Base-by-base conservation (phyloP, 495 filamentous ascomycete species). In the Umbilicaria muhlenbergii region DNA sequence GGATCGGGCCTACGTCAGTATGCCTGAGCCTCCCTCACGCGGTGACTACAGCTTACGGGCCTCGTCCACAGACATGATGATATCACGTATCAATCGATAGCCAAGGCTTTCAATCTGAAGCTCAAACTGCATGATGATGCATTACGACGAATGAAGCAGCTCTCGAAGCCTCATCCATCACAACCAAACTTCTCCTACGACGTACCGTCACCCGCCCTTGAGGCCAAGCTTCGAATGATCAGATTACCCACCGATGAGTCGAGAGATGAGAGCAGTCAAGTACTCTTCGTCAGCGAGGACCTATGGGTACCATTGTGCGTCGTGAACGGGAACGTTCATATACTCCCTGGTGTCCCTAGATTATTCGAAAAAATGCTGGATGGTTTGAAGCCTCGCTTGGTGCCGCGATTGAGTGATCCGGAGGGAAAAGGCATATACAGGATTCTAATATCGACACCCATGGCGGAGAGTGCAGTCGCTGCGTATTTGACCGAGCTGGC, bases 71-170 rank as follows among this genome's bases (percentile, higher is more conserved):
- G 81, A 43, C 91, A 96, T 64, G 91, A 98, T 55, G 91, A 98
- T 55, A 96, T 98, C 49, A 96, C 91, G 33, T 98, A 98, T 68
- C 64, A 78, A 53, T 88, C 88, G 17, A 88, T 98, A 53, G 91
- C 85, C 34, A 84, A 86, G 49, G 91, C 87, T 17, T 98, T 94
- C 59, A 58, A 62, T 33, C 69, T 94, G 2, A 73, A 78, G 11
- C 69, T 96, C 0, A 68, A 75, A 44, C 68, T 94, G 13, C 85
- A 98, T 65, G 49, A 81, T 32, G 69, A 74, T 34, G 75, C 91
- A 2, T 80, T 80, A 45, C 73, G 70, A 41, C 75, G 80, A 48
- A 96, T 96, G 91, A 86, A 83, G 62, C 68, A 61, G 39, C 65
- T 94, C 11, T 83, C 83, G 12, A 80, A 73, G 51, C 75, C 76